phyloP scores from a whole-genome alignment of 106 monocot species.

The Phalaenopsis equestris region DNA sequence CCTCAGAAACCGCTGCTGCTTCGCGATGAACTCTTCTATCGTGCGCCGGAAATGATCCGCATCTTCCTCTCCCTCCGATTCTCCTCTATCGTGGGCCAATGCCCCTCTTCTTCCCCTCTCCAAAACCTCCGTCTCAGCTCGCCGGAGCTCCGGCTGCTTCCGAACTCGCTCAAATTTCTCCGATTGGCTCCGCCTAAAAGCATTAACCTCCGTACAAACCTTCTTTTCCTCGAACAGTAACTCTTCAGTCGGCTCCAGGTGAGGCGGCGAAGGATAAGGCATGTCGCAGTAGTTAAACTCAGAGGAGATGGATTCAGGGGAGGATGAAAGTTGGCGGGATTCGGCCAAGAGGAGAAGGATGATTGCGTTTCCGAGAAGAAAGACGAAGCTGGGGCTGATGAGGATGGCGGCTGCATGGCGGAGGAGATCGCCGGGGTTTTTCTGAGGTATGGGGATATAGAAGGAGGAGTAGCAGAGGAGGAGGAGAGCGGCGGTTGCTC shows the following conservation, averaged over 20 bases:
- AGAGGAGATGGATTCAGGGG: not conserved
- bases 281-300: constrained; percentile 1
- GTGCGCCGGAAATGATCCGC: constrained; percentile 9
- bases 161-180: not conserved
- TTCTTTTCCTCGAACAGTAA: not conserved
- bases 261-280: not conserved
- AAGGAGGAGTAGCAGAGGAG: constrained; percentile 15
- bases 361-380: constrained; percentile 19
- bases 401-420: not conserved
- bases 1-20: constrained; percentile 10
- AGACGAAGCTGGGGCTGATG: constrained; percentile 12
- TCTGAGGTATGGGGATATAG: constrained; percentile 5
- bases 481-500: constrained; percentile 14
- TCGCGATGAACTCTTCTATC: constrained; percentile 8
- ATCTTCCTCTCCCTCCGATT: not conserved
- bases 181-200: not conserved
- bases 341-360: constrained; percentile 18
- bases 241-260: not conserved
- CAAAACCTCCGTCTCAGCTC: not conserved
- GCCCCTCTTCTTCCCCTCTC: not conserved
- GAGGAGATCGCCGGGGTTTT: constrained; percentile 10
- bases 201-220: not conserved
- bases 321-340: not conserved
- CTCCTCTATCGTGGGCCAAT: not conserved
- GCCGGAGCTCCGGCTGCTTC: not conserved